Conservation (phyloP, 345 rosid genomes). For the Populus ilicifolia region DNA sequence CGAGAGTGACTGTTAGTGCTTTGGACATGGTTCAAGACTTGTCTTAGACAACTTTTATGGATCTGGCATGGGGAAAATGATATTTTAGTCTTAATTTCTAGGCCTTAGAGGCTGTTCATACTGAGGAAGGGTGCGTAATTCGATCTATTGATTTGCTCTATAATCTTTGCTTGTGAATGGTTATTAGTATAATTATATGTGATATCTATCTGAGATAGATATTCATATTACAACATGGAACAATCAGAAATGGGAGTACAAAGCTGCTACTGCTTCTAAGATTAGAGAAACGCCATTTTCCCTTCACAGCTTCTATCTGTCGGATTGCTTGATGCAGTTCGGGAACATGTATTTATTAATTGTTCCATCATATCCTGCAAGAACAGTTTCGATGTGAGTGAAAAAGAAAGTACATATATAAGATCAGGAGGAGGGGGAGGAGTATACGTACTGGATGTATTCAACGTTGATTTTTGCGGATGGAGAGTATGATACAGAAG, state of each 20-base stretch:
- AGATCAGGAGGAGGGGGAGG: background rate
- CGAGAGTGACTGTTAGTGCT: background rate
- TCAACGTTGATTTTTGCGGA: slow-evolving; percentile 29
- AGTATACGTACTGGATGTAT: slow-evolving; percentile 24
- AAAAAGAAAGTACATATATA: background rate
- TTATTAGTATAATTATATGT: background rate
- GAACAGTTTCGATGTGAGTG: background rate
- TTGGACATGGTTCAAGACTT: background rate
- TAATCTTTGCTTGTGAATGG: background rate
- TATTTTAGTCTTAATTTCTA: background rate
- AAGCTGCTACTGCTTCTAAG: background rate
- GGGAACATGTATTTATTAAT: background rate
- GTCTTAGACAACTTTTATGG: background rate
- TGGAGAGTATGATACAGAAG: slow-evolving; percentile 11
- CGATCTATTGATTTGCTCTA: too few species aligned
- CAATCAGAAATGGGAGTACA: background rate
- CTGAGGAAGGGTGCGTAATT: background rate
- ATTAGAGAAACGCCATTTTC: background rate
- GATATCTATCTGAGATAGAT: background rate
- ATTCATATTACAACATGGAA: background rate
- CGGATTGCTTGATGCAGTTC: background rate
- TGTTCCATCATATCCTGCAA: background rate
- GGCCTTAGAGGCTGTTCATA: background rate
- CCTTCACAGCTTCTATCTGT: background rate
- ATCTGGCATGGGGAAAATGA: background rate